A percentile compares a stretch with the other conserved stretches of the same genome.
Conservation (phyloP, 2,329 filamentous ascomycete species). For the Alternaria postmessia region DNA sequence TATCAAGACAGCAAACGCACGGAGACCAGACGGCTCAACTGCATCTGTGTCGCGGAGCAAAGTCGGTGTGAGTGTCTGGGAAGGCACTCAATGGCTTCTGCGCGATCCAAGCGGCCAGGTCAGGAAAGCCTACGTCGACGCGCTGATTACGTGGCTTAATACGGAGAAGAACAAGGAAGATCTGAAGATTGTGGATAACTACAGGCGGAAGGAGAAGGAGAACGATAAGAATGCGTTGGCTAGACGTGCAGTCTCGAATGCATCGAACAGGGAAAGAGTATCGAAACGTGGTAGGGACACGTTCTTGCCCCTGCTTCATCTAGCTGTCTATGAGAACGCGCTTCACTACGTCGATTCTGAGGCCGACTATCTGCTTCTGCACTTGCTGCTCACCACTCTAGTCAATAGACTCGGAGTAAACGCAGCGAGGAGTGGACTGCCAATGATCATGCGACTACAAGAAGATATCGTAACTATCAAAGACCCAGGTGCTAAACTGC, state of each 20-base stretch:
- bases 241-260: slow-evolving; percentile 73
- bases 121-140: slow-evolving; percentile 84
- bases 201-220: slow-evolving; percentile 50
- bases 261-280: slow-evolving; percentile 68
- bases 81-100: slow-evolving; percentile 93
- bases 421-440: slow-evolving; percentile 77
- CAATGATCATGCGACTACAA: slow-evolving; percentile 89
- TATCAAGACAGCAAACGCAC: slow-evolving; percentile 76
- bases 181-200: slow-evolving; percentile 68
- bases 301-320: slow-evolving; percentile 82
- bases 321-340: slow-evolving; percentile 89
- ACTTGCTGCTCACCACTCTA: slow-evolving; percentile 78
- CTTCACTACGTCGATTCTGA: slow-evolving; percentile 70
- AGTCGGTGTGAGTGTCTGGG: slow-evolving; percentile 86
- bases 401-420: slow-evolving; percentile 83
- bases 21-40: slow-evolving; percentile 51
- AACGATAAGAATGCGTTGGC: slow-evolving; percentile 57
- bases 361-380: slow-evolving; percentile 77
- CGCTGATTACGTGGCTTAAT: slow-evolving; percentile 82
- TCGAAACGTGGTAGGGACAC: slow-evolving; percentile 66
- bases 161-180: slow-evolving; percentile 77
- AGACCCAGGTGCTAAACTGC: slow-evolving; percentile 74
- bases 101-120: slow-evolving; percentile 80
- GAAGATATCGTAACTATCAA: slow-evolving; percentile 78
- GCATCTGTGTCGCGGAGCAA: slow-evolving; percentile 73